These are phyloP conservation scores for Hanseniaspora meyeri DNA, from an alignment of 805 yeast species.

Conservation along the genomic window DNA sequence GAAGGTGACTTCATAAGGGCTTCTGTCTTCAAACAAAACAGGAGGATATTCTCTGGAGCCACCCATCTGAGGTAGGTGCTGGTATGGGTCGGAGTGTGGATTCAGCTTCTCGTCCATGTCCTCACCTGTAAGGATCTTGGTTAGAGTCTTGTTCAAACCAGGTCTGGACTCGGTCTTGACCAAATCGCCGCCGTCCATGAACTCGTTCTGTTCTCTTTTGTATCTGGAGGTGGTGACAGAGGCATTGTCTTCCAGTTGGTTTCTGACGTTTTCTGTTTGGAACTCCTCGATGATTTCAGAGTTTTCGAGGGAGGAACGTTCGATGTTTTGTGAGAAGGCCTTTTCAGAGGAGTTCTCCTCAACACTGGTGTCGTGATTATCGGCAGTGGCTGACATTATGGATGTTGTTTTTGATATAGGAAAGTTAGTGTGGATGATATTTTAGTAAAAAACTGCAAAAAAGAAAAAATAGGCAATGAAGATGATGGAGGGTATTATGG, in stretches of 20 bases:
- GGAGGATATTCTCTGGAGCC: constrained; percentile 54
- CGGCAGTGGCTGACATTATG: neutral
- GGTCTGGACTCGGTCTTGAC: constrained; percentile 20
- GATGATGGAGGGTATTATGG: too few species aligned
- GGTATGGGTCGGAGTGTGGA: constrained; percentile 20
- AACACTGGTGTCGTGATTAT: neutral
- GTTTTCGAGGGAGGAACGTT: neutral
- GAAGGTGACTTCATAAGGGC: constrained; percentile 51
- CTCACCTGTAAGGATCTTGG: constrained; percentile 34
- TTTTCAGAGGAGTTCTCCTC: neutral
- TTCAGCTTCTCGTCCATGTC: constrained; percentile 23
- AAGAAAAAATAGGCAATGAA: too few species aligned
- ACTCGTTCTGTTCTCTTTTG: constrained; percentile 13
- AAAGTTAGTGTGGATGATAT: too few species aligned
- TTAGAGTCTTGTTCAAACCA: constrained; percentile 27
- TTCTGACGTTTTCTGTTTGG: constrained; percentile 9
- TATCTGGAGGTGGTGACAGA: neutral
- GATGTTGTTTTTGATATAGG: too few species aligned
- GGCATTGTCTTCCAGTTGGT: neutral
- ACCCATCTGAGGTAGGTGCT: constrained; percentile 51
- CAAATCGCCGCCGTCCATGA: constrained; percentile 23
- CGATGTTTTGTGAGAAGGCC: neutral
- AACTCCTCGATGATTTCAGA: constrained; percentile 6
- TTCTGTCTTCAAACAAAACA: constrained; percentile 37
- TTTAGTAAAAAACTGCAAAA: too few species aligned